phyloP scores from a whole-genome alignment of 306 rosid species.

The Senna siamea region DNA sequence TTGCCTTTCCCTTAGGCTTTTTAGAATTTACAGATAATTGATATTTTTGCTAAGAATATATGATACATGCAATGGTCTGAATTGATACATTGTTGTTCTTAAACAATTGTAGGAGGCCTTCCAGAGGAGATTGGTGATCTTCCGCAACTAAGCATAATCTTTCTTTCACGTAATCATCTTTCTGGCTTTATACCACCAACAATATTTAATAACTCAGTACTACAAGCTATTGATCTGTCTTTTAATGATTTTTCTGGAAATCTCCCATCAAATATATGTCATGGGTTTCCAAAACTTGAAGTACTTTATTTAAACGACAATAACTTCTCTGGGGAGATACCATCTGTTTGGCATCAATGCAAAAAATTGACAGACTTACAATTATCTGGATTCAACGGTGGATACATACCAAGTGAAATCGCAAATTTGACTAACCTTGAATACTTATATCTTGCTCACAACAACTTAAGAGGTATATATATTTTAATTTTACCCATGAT shows the following conservation, averaged over 20 bases:
- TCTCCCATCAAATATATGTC: slow-evolving; percentile 32
- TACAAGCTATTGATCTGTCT: slow-evolving; percentile 12
- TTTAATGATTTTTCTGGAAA: slow-evolving; percentile 4
- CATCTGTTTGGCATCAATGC: slow-evolving; percentile 30
- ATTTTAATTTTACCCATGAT: too few species aligned
- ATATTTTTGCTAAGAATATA: too few species aligned
- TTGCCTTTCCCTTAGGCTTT: too few species aligned
- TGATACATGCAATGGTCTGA: too few species aligned
- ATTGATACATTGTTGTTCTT: too few species aligned
- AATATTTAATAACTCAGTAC: slow-evolving; percentile 22
- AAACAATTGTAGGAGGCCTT: slow-evolving; percentile 14
- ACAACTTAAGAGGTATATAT: slow-evolving; percentile 38
- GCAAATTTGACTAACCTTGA: slow-evolving; percentile 27
- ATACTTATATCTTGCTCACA: slow-evolving; percentile 5
- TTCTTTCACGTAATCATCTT: slow-evolving; percentile 7
- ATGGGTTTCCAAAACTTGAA: slow-evolving; percentile 25
- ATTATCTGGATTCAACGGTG: not conserved
- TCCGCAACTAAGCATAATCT: not conserved
- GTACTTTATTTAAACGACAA: not conserved
- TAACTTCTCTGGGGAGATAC: slow-evolving; percentile 9
- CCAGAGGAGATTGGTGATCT: slow-evolving; percentile 30
- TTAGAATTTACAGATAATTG: too few species aligned
- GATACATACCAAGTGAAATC: slow-evolving; percentile 31
- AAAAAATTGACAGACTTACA: not conserved
- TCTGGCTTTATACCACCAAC: slow-evolving; percentile 32